Evolutionary conservation across 2,329 filamentous ascomycete genomes (phyloP).

Genomic region (Fusarium nurragi): DNA sequence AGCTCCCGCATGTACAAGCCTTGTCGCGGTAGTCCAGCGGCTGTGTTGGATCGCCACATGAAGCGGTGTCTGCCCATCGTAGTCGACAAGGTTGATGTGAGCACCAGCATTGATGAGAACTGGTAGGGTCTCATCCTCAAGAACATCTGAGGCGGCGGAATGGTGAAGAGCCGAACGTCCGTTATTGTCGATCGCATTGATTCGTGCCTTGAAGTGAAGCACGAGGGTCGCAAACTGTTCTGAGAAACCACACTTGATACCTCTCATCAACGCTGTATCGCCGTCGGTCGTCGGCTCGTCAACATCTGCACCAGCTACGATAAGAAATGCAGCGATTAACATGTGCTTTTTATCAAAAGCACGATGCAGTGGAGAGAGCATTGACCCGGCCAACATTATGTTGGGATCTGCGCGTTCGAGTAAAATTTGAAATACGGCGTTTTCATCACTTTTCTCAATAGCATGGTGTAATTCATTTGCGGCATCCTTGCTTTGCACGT

Average conservation of each 20-base stretch:
- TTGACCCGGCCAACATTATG: slow-evolving; percentile 40
- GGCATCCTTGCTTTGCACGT: slow-evolving; percentile 33
- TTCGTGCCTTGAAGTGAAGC: slow-evolving; percentile 37
- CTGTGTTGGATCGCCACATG: slow-evolving; percentile 40
- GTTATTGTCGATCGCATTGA: slow-evolving; percentile 41
- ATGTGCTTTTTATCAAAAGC: slow-evolving; percentile 42
- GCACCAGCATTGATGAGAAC: slow-evolving; percentile 40
- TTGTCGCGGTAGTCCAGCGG: slow-evolving; percentile 39
- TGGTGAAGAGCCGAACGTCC: slow-evolving; percentile 42
- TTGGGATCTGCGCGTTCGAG: slow-evolving; percentile 42
- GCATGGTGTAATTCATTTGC: slow-evolving; percentile 40
- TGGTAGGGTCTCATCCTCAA: slow-evolving; percentile 42
- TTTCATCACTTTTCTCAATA: slow-evolving; percentile 40
- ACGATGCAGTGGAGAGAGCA: slow-evolving; percentile 43
- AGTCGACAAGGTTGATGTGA: slow-evolving; percentile 39
- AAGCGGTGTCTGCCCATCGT: slow-evolving; percentile 41
- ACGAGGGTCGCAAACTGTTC: slow-evolving; percentile 44
- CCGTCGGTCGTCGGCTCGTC: slow-evolving; percentile 43
- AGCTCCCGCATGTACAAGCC: slow-evolving; percentile 42
- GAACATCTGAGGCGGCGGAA: slow-evolving; percentile 42
- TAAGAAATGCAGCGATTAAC: slow-evolving; percentile 43
- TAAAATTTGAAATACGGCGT: slow-evolving; percentile 41
- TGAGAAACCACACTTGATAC: slow-evolving; percentile 44
- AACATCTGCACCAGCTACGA: slow-evolving; percentile 43
- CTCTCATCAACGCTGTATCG: slow-evolving; percentile 42